A percentile compares a stretch with the other conserved stretches of the same genome.
phyloP scores from a whole-genome alignment of 2,329 filamentous ascomycete species.

The Trichoderma harzianum region DNA sequence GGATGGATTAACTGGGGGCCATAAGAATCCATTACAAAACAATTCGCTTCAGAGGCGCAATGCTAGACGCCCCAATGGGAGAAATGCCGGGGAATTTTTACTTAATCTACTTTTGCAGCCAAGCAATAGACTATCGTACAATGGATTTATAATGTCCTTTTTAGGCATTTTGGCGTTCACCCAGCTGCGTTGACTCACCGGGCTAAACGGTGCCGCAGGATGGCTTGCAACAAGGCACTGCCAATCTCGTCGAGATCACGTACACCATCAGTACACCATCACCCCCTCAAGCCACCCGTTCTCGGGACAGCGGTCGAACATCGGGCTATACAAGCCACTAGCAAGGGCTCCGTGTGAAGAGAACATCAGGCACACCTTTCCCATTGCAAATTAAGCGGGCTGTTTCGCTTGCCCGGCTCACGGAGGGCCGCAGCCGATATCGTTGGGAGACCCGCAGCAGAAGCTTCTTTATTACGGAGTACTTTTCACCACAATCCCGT shows the following conservation, averaged over 20 bases:
- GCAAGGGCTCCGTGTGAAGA: neutral
- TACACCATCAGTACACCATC: slow-evolving; percentile 3
- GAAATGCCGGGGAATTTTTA: neutral
- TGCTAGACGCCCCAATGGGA: slow-evolving; percentile 9
- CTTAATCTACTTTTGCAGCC: neutral
- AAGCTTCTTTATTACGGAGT: neutral
- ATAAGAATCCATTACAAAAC: neutral
- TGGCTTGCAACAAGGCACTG: neutral
- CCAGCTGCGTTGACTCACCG: neutral
- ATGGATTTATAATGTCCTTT: neutral
- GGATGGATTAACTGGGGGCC: neutral
- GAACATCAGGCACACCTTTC: neutral
- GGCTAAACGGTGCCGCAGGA: neutral
- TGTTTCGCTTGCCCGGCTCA: neutral
- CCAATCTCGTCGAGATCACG: slow-evolving; percentile 12
- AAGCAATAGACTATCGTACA: neutral
- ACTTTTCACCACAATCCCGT: neutral
- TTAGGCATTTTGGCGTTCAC: neutral
- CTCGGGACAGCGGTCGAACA: neutral
- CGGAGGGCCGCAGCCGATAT: slow-evolving; percentile 9
- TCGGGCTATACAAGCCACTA: neutral
- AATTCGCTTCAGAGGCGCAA: neutral
- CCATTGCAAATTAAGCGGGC: neutral
- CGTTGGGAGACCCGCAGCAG: slow-evolving; percentile 6
- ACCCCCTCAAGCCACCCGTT: neutral